A percentile compares a stretch with the other conserved stretches of the same genome.
These are phyloP conservation scores for Cyclanthera cordifolia DNA, from an alignment of 306 rosid species.

Conservation along the genomic window DNA sequence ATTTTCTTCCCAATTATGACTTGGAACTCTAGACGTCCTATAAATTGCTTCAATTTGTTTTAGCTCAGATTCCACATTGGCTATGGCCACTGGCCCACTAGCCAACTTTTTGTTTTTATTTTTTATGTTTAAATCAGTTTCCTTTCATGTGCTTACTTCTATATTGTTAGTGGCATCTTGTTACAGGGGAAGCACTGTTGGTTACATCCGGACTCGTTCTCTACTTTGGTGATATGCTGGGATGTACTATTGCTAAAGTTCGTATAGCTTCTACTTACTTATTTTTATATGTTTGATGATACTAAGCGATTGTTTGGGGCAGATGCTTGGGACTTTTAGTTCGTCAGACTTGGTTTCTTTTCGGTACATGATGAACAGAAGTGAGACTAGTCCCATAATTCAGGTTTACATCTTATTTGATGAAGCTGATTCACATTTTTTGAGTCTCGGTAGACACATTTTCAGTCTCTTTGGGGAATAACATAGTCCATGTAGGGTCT, in stretches of 20 bases:
- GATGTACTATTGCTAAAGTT: slow-evolving; percentile 60
- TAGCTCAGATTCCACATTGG: neutral
- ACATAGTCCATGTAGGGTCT: slow-evolving; percentile 50
- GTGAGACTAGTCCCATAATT: slow-evolving; percentile 63
- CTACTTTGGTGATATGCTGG: slow-evolving; percentile 82
- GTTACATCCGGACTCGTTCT: slow-evolving; percentile 74
- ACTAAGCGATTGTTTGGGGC: slow-evolving; percentile 20
- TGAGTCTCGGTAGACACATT: slow-evolving; percentile 8
- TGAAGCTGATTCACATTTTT: slow-evolving; percentile 18
- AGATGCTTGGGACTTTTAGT: slow-evolving; percentile 44
- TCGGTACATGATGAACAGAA: slow-evolving; percentile 47
- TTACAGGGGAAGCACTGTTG: slow-evolving; percentile 73
- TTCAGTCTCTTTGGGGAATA: slow-evolving; percentile 17
- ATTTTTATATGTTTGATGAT: slow-evolving; percentile 18
- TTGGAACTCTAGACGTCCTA: neutral
- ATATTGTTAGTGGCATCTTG: slow-evolving; percentile 10
- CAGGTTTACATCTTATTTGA: slow-evolving; percentile 48
- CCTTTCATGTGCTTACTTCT: slow-evolving; percentile 14
- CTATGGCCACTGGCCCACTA: neutral
- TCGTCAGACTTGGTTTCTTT: slow-evolving; percentile 31
- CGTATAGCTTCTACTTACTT: slow-evolving; percentile 10
- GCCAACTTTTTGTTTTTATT: neutral
- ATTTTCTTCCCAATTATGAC: neutral
- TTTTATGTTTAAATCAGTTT: neutral
- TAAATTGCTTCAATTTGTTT: neutral